phyloP scores from a whole-genome alignment of 306 rosid genomes.

The Carpinus fangiana region DNA sequence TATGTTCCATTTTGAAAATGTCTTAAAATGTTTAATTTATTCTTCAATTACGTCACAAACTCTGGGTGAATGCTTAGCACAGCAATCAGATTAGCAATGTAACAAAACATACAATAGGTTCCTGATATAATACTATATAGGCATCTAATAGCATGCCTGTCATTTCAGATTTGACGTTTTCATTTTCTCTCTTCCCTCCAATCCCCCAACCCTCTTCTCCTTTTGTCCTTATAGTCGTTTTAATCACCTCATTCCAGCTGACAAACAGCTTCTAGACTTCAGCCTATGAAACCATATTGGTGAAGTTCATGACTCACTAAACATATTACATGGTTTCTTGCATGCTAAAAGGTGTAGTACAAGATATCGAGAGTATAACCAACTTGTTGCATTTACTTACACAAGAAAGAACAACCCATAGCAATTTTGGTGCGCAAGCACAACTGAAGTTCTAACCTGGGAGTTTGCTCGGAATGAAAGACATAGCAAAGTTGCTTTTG shows the following conservation, averaged over 20 bases:
- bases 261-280: constrained; percentile 9
- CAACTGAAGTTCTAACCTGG: constrained; percentile 44
- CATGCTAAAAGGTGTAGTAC: neutral
- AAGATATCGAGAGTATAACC: neutral
- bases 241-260: constrained; percentile 6
- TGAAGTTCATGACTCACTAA: neutral
- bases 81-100: neutral
- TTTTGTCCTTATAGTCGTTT: neutral
- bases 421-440: constrained; percentile 8
- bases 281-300: neutral
- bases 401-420: neutral
- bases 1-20: neutral
- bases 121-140: neutral
- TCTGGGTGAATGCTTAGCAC: neutral
- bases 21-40: neutral
- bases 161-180: constrained; percentile 18
- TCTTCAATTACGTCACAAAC: neutral
- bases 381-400: neutral
- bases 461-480: constrained; percentile 86
- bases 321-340: neutral
- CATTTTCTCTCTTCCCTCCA: neutral
- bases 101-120: neutral
- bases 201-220: neutral
- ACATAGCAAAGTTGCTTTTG: constrained; percentile 68
- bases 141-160: neutral